Conservation (phyloP, 441 rosid genomes). For the Bocquillonia castaneifolia region DNA sequence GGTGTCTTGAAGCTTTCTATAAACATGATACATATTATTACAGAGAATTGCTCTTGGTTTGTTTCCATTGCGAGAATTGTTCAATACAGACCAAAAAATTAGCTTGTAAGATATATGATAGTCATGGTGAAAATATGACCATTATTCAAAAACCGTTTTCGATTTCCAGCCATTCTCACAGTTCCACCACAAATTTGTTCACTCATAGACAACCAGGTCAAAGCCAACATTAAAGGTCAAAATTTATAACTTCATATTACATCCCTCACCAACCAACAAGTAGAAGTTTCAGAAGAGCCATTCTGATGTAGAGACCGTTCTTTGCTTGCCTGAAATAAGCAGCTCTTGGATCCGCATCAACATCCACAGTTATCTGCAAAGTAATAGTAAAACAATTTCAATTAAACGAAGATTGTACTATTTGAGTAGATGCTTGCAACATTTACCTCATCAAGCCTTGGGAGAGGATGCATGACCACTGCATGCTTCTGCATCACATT, state of each 20-base stretch:
- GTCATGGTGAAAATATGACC: background rate
- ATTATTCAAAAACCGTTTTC: too few species aligned
- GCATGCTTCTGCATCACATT: slow-evolving; percentile 79
- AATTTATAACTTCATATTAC: background rate
- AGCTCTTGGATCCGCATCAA: slow-evolving; percentile 87
- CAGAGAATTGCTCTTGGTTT: background rate
- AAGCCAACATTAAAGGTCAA: background rate
- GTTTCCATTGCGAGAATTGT: background rate
- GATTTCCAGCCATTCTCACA: background rate
- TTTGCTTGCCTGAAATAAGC: slow-evolving; percentile 97
- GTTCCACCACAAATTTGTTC: background rate
- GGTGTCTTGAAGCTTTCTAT: background rate
- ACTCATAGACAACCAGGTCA: background rate
- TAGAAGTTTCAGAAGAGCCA: slow-evolving; percentile 84
- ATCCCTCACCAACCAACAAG: slow-evolving; percentile 63
- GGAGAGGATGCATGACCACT: slow-evolving; percentile 93
- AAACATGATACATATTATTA: background rate
- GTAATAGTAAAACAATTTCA: background rate
- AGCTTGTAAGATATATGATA: background rate
- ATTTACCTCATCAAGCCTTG: slow-evolving; percentile 86
- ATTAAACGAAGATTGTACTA: background rate
- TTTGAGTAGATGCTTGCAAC: background rate
- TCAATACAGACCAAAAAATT: background rate
- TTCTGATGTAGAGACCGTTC: slow-evolving; percentile 87
- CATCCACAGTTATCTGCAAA: slow-evolving; percentile 66